These are phyloP conservation scores for Microstegium vimineum DNA, from an alignment of 176 grass and related monocot genomes.

Conservation along the genomic window DNA sequence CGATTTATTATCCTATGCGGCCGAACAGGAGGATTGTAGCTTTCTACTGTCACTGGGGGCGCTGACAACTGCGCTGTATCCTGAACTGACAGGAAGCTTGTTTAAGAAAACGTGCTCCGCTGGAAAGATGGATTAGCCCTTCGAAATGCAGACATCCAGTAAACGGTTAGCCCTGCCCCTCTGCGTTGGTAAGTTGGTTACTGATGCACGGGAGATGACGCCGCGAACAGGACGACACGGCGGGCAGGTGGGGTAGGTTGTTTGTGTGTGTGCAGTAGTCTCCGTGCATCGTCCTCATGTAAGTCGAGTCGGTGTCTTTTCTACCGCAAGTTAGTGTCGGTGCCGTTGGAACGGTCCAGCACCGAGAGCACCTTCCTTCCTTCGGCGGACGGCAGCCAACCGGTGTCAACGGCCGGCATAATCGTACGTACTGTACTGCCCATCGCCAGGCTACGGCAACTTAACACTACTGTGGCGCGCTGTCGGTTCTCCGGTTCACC, in stretches of 20 bases:
- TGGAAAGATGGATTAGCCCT: not conserved
- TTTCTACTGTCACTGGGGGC: not conserved
- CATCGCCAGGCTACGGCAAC: not conserved
- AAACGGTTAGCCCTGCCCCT: too few species aligned
- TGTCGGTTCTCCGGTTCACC: not conserved
- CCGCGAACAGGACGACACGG: not conserved
- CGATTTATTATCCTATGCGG: too few species aligned
- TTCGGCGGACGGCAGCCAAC: too few species aligned
- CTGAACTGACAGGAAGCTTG: too few species aligned
- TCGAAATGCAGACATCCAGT: too few species aligned
- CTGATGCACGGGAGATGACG: not conserved
- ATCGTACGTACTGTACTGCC: too few species aligned
- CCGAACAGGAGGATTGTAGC: too few species aligned
- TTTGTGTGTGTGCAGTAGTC: not conserved
- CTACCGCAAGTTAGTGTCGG: constrained; percentile 17
- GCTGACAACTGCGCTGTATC: too few species aligned
- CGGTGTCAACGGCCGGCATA: not conserved
- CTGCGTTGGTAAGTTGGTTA: too few species aligned
- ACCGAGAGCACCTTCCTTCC: too few species aligned
- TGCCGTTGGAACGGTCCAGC: constrained; percentile 21
- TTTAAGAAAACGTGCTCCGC: not conserved
- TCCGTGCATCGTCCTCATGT: not conserved
- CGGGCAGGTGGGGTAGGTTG: not conserved
- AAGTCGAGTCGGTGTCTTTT: constrained; percentile 9
- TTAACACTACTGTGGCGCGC: not conserved